A percentile compares a stretch with the other conserved stretches of the same genome.
phyloP scores from a whole-genome alignment of 2,329 filamentous ascomycete genomes.

The Colletotrichum siamense region DNA sequence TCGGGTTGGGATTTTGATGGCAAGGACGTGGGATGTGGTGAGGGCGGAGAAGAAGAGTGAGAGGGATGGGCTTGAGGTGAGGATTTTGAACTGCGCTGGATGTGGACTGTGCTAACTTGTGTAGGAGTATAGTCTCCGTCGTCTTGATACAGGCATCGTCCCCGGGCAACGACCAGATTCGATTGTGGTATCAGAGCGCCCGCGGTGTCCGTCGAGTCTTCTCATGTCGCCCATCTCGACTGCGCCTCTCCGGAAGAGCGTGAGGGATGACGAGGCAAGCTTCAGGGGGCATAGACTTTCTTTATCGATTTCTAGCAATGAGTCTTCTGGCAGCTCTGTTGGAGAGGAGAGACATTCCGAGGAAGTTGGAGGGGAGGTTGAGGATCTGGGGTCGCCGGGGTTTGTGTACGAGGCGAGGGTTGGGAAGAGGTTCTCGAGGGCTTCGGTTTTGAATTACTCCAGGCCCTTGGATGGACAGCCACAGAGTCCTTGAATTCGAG shows the following conservation, averaged over 20 bases:
- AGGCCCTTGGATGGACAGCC: neutral
- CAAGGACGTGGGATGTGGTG: neutral
- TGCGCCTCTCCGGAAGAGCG: neutral
- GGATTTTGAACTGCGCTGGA: neutral
- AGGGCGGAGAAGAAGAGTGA: neutral
- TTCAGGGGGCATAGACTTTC: neutral
- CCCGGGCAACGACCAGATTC: neutral
- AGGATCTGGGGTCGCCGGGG: neutral
- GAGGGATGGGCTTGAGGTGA: neutral
- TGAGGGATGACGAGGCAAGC: neutral
- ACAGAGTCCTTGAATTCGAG: neutral
- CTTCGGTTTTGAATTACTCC: neutral
- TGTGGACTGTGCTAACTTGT: neutral
- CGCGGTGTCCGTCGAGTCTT: neutral
- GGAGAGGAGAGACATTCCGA: neutral
- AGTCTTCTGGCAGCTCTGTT: neutral
- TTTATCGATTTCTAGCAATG: neutral
- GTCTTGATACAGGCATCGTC: rapidly evolving
- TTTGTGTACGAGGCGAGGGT: neutral
- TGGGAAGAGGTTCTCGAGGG: neutral
- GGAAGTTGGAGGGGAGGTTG: neutral
- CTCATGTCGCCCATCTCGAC: neutral
- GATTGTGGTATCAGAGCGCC: rapidly evolving
- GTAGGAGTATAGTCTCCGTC: neutral
- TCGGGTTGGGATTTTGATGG: neutral